Conservation (phyloP, 176 grass and related monocot genomes). For the Oryza coarctata region DNA sequence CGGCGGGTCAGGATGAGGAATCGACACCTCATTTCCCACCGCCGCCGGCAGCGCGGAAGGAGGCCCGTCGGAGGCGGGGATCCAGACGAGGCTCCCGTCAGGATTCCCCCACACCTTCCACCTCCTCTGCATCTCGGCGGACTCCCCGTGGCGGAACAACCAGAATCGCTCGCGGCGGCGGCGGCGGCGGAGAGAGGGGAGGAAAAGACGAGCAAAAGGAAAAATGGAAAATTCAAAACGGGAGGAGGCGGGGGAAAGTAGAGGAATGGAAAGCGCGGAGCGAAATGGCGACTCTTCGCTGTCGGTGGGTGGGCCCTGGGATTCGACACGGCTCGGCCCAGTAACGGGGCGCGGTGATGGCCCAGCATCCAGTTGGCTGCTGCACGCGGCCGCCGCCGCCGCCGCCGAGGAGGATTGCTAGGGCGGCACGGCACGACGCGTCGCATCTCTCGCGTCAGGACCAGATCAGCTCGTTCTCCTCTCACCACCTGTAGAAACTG, state of each 20-base stretch:
- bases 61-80: constrained; percentile 13
- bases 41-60: not conserved
- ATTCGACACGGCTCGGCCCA: not conserved
- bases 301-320: not conserved
- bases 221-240: not conserved
- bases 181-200: not conserved
- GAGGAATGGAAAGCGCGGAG: not conserved
- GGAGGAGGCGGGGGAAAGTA: not conserved
- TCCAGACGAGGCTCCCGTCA: constrained; percentile 46
- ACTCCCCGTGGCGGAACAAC: not conserved
- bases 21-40: not conserved
- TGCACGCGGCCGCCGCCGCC: not conserved
- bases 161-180: not conserved
- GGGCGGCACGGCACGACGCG: not conserved
- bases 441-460: not conserved
- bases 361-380: not conserved
- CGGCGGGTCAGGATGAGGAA: not conserved
- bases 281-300: not conserved
- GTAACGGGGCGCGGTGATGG: too few species aligned
- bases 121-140: constrained; percentile 22
- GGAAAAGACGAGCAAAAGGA: not conserved
- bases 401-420: not conserved
- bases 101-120: constrained; percentile 43
- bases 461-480: not conserved
- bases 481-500: not conserved